Percentiles rank a stretch among this genome's conserved stretches.
phyloP scores from a whole-genome alignment of 306 rosid species.

The Citrullus mucosospermus region DNA sequence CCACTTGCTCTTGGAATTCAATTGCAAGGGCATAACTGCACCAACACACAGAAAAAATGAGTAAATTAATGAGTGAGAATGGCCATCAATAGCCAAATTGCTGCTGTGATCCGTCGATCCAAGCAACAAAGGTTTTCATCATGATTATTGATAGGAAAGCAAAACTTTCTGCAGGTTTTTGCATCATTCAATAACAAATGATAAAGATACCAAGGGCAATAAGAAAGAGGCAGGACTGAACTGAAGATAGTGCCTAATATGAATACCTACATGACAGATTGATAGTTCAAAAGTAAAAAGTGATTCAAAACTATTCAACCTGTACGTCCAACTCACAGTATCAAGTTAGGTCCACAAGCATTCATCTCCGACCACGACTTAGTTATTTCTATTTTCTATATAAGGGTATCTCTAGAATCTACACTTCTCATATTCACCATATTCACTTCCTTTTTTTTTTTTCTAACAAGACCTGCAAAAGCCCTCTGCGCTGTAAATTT shows the following conservation, averaged over 20 bases:
- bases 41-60: slow-evolving; percentile 11
- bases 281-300: background rate
- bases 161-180: background rate
- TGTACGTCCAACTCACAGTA: background rate
- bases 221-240: background rate
- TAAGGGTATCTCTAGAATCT: background rate
- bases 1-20: slow-evolving; percentile 73
- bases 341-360: background rate
- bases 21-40: slow-evolving; percentile 70
- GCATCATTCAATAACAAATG: background rate
- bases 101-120: background rate
- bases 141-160: background rate
- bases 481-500: background rate
- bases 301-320: background rate
- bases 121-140: background rate
- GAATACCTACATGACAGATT: background rate
- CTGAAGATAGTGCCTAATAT: background rate
- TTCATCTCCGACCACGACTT: background rate
- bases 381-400: background rate
- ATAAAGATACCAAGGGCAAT: background rate
- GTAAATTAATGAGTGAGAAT: background rate
- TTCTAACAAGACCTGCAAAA: background rate
- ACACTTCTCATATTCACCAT: background rate
- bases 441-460: background rate
- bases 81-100: background rate